A percentile compares a stretch with the other conserved stretches of the same genome.
phyloP scores from a whole-genome alignment of 2,329 filamentous ascomycete species.

The Fusarium xyrophilum region DNA sequence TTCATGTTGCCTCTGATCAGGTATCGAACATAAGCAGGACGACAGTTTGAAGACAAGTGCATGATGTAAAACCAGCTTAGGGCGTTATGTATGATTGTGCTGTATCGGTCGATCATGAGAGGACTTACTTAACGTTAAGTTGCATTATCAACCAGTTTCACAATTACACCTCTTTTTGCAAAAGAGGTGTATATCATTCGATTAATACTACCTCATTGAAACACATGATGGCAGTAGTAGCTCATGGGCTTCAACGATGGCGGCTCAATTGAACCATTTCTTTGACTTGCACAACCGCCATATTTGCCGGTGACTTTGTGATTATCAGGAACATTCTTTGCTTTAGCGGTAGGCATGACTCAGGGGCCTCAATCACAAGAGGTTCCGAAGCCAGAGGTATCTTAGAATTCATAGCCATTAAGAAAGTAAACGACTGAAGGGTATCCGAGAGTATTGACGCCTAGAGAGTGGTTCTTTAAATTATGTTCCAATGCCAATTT shows the following conservation, averaged over 20 bases:
- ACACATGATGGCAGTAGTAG: not conserved
- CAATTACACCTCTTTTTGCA: too few relatives aligned
- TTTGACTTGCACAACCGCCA: not conserved
- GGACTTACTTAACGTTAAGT: not conserved
- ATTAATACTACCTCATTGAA: too few relatives aligned
- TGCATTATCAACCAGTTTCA: not conserved
- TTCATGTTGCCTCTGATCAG: too few relatives aligned
- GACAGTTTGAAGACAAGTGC: not conserved
- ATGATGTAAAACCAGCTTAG: not conserved
- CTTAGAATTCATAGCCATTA: rapidly evolving
- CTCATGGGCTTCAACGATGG: not conserved
- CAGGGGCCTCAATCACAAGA: not conserved
- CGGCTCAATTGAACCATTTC: not conserved
- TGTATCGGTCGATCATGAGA: not conserved
- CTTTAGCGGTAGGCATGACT: rapidly evolving
- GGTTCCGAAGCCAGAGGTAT: too few relatives aligned
- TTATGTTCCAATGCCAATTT: not conserved
- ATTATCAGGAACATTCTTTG: not conserved
- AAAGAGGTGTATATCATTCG: too few relatives aligned
- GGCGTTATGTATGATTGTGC: not conserved
- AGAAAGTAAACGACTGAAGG: not conserved
- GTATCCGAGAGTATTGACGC: not conserved
- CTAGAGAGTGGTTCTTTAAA: not conserved
- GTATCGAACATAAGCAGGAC: not conserved
- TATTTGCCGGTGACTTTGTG: not conserved